Conservation (phyloP, 106 monocot species). For the Vanilla planifolia region DNA sequence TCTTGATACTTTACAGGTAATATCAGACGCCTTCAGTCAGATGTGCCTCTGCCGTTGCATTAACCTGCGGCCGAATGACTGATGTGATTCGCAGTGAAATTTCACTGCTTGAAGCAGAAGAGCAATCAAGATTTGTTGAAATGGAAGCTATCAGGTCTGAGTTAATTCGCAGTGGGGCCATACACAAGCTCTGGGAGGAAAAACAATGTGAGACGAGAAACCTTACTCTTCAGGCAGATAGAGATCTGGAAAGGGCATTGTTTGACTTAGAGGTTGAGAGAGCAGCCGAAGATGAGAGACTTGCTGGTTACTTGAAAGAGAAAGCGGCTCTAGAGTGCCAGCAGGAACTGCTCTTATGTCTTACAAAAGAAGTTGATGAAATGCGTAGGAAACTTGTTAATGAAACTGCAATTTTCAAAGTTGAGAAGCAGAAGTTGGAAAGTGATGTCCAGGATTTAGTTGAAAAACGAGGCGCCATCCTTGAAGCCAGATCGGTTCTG, state of each 20-base stretch:
- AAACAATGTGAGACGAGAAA: slow-evolving; percentile 40
- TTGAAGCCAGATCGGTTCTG: slow-evolving; percentile 65
- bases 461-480: slow-evolving; percentile 35
- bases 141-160: slow-evolving; percentile 72
- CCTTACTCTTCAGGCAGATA: slow-evolving; percentile 23
- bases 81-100: slow-evolving; percentile 45
- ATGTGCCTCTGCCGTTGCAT: slow-evolving; percentile 73
- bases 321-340: slow-evolving; percentile 63
- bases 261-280: slow-evolving; percentile 47
- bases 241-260: slow-evolving; percentile 26
- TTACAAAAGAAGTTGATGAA: slow-evolving; percentile 65
- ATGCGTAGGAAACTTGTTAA: slow-evolving; percentile 38
- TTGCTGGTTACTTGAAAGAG: slow-evolving; percentile 43
- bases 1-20: slow-evolving; percentile 45
- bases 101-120: slow-evolving; percentile 53
- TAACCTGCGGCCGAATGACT: slow-evolving; percentile 63
- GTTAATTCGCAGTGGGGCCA: slow-evolving; percentile 61
- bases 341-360: slow-evolving; percentile 28
- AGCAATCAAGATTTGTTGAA: slow-evolving; percentile 33
- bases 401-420: slow-evolving; percentile 29
- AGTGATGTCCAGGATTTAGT: slow-evolving; percentile 17
- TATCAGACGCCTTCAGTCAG: slow-evolving; percentile 63
- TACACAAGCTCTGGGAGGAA: slow-evolving; percentile 51
- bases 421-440: slow-evolving; percentile 40
- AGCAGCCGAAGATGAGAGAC: slow-evolving; percentile 19